Conservation (phyloP, 169 alveolate genomes). For the Cryptosporidium baileyi region DNA sequence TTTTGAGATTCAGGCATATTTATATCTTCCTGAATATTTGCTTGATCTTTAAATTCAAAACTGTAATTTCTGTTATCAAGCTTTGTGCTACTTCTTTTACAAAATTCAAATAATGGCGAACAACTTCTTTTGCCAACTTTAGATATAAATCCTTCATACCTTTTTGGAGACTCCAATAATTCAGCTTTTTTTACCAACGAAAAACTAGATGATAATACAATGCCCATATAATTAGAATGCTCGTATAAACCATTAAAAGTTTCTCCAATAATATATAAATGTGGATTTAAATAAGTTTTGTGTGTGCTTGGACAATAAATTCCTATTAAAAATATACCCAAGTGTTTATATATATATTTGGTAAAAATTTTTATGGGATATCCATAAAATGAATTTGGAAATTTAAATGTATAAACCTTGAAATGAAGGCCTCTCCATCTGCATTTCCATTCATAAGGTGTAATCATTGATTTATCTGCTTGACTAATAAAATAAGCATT, state of each 20-base stretch:
- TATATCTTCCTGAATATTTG: neutral
- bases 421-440: conserved; percentile 46
- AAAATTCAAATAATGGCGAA: conserved; percentile 2
- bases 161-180: conserved; percentile 9
- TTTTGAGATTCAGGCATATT: neutral
- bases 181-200: conserved; percentile 18
- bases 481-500: neutral
- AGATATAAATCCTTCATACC: neutral
- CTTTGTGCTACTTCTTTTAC: neutral
- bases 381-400: conserved; percentile 14
- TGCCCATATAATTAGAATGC: conserved; percentile 6
- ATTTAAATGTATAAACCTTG: conserved; percentile 32
- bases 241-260: neutral
- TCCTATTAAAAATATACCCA: conserved; percentile 25
- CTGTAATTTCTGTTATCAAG: neutral
- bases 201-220: conserved; percentile 4
- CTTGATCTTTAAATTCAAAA: neutral
- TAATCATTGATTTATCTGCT: neutral
- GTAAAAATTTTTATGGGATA: conserved; percentile 27
- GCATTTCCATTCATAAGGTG: conserved; percentile 26
- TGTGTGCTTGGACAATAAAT: conserved; percentile 11
- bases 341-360: neutral
- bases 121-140: conserved; percentile 5
- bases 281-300: conserved; percentile 24
- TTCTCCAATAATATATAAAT: conserved; percentile 24